Evolutionary conservation across 2,329 filamentous ascomycete species (phyloP).

Genomic region (Ploettnerulaceae sp.): DNA sequence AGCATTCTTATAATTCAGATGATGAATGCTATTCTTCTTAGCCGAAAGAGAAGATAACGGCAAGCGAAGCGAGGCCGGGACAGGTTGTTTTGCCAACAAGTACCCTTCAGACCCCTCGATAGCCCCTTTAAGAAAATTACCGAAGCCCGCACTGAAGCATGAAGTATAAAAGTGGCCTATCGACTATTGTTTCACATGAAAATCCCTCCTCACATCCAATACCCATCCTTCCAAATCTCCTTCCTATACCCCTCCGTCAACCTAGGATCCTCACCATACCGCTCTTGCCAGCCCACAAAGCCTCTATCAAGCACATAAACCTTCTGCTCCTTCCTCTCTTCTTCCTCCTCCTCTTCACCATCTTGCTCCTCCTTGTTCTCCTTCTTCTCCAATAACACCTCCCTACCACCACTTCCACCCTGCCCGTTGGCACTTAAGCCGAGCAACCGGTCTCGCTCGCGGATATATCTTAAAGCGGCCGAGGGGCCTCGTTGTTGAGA

Average conservation of each 20-base stretch:
- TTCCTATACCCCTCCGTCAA: constrained; percentile 81
- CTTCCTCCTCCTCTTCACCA: constrained; percentile 28
- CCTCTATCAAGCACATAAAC: constrained; percentile 79
- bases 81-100: too few species aligned
- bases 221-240: constrained; percentile 65
- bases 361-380: constrained; percentile 30
- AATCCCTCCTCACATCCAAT: constrained; percentile 22
- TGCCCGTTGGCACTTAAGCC: constrained; percentile 19
- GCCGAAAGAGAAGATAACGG: too few species aligned
- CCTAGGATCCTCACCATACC: constrained; percentile 68
- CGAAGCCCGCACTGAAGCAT: too few species aligned
- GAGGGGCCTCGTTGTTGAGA: constrained; percentile 86
- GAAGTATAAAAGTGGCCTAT: background rate
- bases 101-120: too few species aligned
- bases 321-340: constrained; percentile 49
- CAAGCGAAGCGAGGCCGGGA: too few species aligned
- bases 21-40: too few species aligned
- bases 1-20: too few species aligned
- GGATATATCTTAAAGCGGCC: constrained; percentile 74
- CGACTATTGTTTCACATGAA: too few species aligned
- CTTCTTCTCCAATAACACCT: constrained; percentile 21
- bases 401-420: constrained; percentile 19
- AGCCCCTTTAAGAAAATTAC: too few species aligned
- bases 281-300: constrained; percentile 85
- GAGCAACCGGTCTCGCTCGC: constrained; percentile 56